Conservation (phyloP, 2,329 filamentous ascomycete species). For the Hymenoscyphus occultus region DNA sequence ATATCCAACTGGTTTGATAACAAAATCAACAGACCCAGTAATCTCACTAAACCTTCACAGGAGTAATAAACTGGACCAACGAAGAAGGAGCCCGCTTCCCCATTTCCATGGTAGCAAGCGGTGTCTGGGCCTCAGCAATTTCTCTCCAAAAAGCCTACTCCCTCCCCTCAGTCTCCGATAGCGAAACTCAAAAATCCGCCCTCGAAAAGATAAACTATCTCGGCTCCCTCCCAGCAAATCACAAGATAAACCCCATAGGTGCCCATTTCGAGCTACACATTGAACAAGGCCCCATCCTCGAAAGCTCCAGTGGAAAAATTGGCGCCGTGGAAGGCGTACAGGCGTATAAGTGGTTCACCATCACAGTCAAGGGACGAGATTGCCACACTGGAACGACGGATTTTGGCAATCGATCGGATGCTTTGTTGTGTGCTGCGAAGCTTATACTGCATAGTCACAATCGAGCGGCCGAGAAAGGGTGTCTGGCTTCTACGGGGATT, state of each 20-base stretch:
- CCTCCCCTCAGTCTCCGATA: slow-evolving; percentile 59
- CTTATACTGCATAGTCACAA: slow-evolving; percentile 66
- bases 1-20: slow-evolving; percentile 39
- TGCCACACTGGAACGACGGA: slow-evolving; percentile 75
- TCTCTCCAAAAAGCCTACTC: slow-evolving; percentile 59
- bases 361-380: slow-evolving; percentile 64
- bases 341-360: slow-evolving; percentile 70
- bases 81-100: slow-evolving; percentile 82
- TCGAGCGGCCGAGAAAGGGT: slow-evolving; percentile 56
- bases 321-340: slow-evolving; percentile 72
- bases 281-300: slow-evolving; percentile 76
- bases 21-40: slow-evolving; percentile 38
- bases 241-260: slow-evolving; percentile 61
- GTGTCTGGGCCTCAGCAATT: slow-evolving; percentile 72
- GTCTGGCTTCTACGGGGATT: slow-evolving; percentile 65
- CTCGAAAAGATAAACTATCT: slow-evolving; percentile 71
- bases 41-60: background rate
- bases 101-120: slow-evolving; percentile 69
- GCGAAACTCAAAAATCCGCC: slow-evolving; percentile 63
- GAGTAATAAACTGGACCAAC: slow-evolving; percentile 74
- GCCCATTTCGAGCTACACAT: slow-evolving; percentile 85
- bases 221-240: slow-evolving; percentile 53
- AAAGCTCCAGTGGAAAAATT: slow-evolving; percentile 60
- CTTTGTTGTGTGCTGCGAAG: slow-evolving; percentile 63
- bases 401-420: slow-evolving; percentile 63